Evolutionary conservation across 78 protist species (phyloP).

Genomic region (Diacronema lutheri): DNA sequence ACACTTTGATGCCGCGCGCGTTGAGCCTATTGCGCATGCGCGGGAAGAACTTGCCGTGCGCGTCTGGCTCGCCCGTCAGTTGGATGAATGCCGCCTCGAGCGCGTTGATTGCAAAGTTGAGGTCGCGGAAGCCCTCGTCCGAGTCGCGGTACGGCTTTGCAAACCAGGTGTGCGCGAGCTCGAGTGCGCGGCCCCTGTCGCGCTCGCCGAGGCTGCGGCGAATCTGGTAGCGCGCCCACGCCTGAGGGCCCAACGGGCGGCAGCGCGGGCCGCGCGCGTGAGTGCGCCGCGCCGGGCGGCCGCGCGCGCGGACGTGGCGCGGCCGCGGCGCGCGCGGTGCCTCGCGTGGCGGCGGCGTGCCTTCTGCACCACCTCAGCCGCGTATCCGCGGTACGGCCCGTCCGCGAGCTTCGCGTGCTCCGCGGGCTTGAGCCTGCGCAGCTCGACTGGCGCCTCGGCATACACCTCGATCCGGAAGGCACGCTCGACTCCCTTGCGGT

Average conservation of each 20-base stretch:
- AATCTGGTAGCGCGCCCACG: too few relatives aligned
- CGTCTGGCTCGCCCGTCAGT: not conserved
- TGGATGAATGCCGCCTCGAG: conserved; percentile 12
- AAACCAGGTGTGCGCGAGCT: not conserved
- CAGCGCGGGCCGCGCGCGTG: too few relatives aligned
- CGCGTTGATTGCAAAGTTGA: conserved; percentile 19
- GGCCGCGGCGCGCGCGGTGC: not conserved
- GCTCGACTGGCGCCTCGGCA: not conserved
- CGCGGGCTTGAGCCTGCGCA: too few relatives aligned
- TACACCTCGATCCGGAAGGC: not conserved
- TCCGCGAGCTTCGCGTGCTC: not conserved
- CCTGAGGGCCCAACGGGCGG: too few relatives aligned
- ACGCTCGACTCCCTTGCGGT: not conserved
- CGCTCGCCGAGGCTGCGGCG: too few relatives aligned
- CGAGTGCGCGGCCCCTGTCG: too few relatives aligned
- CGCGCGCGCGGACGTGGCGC: too few relatives aligned
- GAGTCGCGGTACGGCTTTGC: not conserved
- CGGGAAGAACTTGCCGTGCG: not conserved
- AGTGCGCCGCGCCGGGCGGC: too few relatives aligned
- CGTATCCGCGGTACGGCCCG: too few relatives aligned
- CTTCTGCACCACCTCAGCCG: too few relatives aligned
- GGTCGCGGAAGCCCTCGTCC: conserved; percentile 11
- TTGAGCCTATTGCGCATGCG: not conserved
- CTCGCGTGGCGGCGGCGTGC: too few relatives aligned
- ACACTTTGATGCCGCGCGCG: not conserved